Conservation (phyloP, 2,329 filamentous ascomycete species). For the Penicillium sp. region DNA sequence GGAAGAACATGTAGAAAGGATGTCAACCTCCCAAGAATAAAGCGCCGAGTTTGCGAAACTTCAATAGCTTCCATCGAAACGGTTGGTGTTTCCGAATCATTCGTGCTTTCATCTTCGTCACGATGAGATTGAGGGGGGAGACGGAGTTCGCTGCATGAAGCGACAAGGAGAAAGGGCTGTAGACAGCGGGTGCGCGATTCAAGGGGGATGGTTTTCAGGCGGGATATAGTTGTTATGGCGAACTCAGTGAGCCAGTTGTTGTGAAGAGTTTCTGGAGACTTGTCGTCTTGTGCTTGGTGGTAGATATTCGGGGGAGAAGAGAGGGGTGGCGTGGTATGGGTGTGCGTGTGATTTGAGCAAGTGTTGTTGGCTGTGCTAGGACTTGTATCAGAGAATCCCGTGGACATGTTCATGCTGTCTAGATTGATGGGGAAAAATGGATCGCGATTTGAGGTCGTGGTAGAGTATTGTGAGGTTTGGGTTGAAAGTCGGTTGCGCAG, state of each 20-base stretch:
- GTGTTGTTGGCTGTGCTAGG: background rate
- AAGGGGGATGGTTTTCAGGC: constrained; percentile 50
- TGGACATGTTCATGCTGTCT: constrained; percentile 21
- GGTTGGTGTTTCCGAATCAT: constrained; percentile 13
- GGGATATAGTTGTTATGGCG: constrained; percentile 50
- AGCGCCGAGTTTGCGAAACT: constrained; percentile 48
- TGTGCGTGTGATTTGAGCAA: background rate
- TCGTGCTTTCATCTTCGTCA: background rate
- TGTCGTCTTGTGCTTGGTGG: constrained; percentile 4
- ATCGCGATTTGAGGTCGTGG: constrained; percentile 10
- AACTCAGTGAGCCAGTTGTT: constrained; percentile 50
- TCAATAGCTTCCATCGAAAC: constrained; percentile 44
- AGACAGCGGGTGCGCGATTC: constrained; percentile 55
- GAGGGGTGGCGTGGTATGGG: background rate
- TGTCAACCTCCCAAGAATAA: constrained; percentile 50
- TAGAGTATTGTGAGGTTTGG: constrained; percentile 1
- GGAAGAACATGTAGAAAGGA: constrained; percentile 48
- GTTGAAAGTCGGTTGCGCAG: constrained; percentile 44
- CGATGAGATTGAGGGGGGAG: constrained; percentile 34
- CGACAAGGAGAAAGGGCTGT: constrained; percentile 54
- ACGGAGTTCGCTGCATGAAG: constrained; percentile 51
- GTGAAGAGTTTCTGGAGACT: constrained; percentile 18
- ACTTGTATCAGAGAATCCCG: constrained; percentile 15
- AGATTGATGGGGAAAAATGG: constrained; percentile 24
- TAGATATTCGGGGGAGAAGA: constrained; percentile 8